Percentiles rank a stretch among this genome's conserved stretches.
Conservation (phyloP, 192 early-diverging fungal genomes). For the Rhizoclosmatium globosum region DNA sequence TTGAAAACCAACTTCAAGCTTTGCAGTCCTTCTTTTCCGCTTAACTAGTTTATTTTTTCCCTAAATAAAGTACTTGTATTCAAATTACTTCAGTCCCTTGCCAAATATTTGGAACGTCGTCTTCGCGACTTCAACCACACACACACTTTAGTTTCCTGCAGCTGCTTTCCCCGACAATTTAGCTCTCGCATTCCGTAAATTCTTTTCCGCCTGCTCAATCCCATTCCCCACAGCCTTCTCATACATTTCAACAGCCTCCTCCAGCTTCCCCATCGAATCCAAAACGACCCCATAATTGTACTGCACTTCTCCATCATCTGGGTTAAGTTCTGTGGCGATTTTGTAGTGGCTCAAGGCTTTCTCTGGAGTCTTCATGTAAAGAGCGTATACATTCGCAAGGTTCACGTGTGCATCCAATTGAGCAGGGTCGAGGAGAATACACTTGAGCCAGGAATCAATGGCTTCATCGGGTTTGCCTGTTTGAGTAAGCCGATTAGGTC, state of each 20-base stretch:
- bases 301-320: constrained; percentile 68
- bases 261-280: constrained; percentile 64
- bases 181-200: constrained; percentile 62
- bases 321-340: constrained; percentile 65
- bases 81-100: too few species aligned
- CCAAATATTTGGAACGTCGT: too few species aligned
- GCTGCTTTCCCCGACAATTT: constrained; percentile 31
- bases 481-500: neutral
- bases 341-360: constrained; percentile 62
- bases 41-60: too few species aligned
- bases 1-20: neutral
- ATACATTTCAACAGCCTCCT: constrained; percentile 66
- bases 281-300: constrained; percentile 65
- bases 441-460: constrained; percentile 63
- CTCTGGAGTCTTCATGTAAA: constrained; percentile 54
- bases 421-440: constrained; percentile 60
- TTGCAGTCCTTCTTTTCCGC: too few species aligned
- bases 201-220: constrained; percentile 58
- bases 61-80: too few species aligned
- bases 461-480: constrained; percentile 64
- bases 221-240: constrained; percentile 58
- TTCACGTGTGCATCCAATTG: constrained; percentile 76
- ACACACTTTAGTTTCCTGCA: too few species aligned
- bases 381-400: constrained; percentile 66
- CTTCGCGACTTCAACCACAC: too few species aligned